Conservation (phyloP, 169 alveolate genomes). For the Eimeria tenella region DNA sequence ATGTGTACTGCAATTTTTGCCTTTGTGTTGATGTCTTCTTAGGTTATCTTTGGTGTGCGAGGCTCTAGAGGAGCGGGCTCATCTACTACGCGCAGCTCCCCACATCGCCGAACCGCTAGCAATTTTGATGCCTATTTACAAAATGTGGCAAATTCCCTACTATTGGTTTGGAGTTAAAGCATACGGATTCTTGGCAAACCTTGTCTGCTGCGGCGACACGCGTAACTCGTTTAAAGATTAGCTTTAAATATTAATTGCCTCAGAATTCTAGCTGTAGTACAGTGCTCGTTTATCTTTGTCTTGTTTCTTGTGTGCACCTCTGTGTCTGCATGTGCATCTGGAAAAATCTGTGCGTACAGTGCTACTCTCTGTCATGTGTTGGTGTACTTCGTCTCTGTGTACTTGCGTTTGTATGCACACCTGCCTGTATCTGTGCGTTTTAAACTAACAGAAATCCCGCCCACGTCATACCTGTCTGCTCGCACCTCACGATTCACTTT, state of each 20-base stretch:
- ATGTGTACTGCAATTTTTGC: not conserved
- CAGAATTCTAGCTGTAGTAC: not conserved
- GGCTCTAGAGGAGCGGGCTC: constrained; percentile 95
- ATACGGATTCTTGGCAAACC: constrained; percentile 91
- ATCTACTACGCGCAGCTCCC: constrained; percentile 92
- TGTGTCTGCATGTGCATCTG: not conserved
- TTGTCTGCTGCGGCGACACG: constrained; percentile 89
- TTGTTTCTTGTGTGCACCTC: not conserved
- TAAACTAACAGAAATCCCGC: constrained; percentile 84
- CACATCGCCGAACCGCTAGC: constrained; percentile 91
- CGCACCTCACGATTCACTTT: constrained; percentile 79
- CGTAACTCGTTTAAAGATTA: not conserved
- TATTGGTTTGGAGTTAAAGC: constrained; percentile 92
- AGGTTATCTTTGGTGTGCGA: constrained; percentile 90
- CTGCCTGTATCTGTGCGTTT: not conserved
- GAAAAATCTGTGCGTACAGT: not conserved
- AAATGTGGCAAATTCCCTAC: constrained; percentile 91
- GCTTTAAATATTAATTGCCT: too few species aligned
- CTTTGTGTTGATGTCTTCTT: not conserved
- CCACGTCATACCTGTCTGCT: constrained; percentile 84
- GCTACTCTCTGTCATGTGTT: not conserved
- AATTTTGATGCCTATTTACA: constrained; percentile 91
- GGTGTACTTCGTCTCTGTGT: not conserved
- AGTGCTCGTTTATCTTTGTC: not conserved
- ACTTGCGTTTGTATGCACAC: not conserved